Base-by-base conservation (phyloP, 345 rosid species). In the Pugionium dolabratum region DNA sequence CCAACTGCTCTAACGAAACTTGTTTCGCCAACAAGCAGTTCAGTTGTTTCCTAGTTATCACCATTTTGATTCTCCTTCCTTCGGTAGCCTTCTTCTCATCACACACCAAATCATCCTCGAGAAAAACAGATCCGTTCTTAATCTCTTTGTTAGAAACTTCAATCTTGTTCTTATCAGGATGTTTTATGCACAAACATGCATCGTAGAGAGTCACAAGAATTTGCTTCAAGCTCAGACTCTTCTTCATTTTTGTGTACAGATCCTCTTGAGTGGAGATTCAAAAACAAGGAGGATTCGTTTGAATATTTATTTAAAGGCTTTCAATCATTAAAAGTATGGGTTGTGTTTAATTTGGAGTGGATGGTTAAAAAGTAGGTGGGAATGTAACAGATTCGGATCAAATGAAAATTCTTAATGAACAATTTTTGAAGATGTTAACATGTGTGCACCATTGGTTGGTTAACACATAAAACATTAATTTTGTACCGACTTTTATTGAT, bases 321-420 rank as follows among this genome's bases (percentile, higher is more conserved):
- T 9, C 9, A 42, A 50, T 28, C 56, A 48, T 46, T 71, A 64
- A 5, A 57, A 72, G 43, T 44, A 64, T 57, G 60, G 42, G 60
- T 56, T 72, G 76, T 72, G 76, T 64, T 73, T 59, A 46, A 73
- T 53, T 45, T 73, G 72, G 77, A 73, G 76, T 73, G 72, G 77
- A 66, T 73, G 32, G 76, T 59, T 50, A 50, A 30, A 66, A 52
- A 52, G 72, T 65, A 30, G 76, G 71, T 64, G 76, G 67, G 67
- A 73, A 60, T 73, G 46, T 73, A 66, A 66, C 77, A 66, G 72
- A 73, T 73, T 56, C 54, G 53, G 60, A 72, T 72, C 59, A 64
- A 44, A 61, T 18, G 6, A 2, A 4, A 33, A 44, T 34, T 61
- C 74, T 48, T 71, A 64, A 64, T 40, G 64, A 64, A 18, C 52